Evolutionary conservation across 352 stramenopile species (phyloP), one percentile per base, ranked within the genome.

Genomic region (Phytophthora quininea): DNA sequence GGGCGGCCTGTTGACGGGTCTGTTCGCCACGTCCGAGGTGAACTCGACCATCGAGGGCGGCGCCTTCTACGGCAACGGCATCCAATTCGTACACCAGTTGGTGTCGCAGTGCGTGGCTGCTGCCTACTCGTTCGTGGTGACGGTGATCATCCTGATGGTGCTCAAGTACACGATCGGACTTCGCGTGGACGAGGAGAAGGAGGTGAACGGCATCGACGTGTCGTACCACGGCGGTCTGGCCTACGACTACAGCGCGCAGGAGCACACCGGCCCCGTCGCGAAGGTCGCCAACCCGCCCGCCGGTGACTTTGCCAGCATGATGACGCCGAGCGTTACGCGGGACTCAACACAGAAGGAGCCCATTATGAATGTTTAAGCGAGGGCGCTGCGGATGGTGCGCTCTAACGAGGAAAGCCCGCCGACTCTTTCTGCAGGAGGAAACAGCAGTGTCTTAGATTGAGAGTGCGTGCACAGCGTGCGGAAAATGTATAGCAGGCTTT

Each of bases 191-290:
- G 82, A 87, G 35, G 83, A 88, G 40, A 90, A 88, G 63, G 85
- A 93, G 54, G 72, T 88, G 38, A 84, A 83, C 45, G 85, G 85
- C 35, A 80, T 93, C 27, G 86, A 93, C 62, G 63, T 92, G 14
- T 87, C 82, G 33, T 89, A 92, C 71, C 84, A 91, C 56, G 84
- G 82, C 30, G 84, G 82, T 15, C 67, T 71, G n/a, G 84, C 80
- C 9, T 91, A 93, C 61, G 76, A 84, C 54, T 77, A 80, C 67
- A 84, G 63, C 47, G 19, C 38, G 19, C 38, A 46, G 9, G 15
- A 49, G 8, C 43, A 49, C 9, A 11, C 12, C 3, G 14, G 8
- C 19, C 43, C 43, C 12, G 43, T 29, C 29, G 3, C 29, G 43
- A 27, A 27, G 43, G 15, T 29, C 2, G 15, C 38, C 9, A 46